A percentile compares a stretch with the other conserved stretches of the same genome.
phyloP scores from a whole-genome alignment of 306 rosid species.

The Quercus parvula region DNA sequence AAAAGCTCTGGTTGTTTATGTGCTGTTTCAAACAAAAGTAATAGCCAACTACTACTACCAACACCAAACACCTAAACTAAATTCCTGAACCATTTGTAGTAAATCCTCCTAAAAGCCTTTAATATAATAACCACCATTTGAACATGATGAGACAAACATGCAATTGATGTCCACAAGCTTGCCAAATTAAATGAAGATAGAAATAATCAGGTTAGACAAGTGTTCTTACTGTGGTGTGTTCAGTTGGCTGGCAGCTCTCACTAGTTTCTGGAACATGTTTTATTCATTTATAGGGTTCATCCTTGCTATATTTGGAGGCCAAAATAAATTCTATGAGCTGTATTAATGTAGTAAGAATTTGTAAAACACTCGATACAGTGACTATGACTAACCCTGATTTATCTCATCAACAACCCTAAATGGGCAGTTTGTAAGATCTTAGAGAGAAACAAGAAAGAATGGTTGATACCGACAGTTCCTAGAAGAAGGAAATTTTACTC shows the following conservation, averaged over 20 bases:
- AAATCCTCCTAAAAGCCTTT: background rate
- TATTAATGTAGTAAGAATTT: conserved; percentile 16
- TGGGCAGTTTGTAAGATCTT: conserved; percentile 94
- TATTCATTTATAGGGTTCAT: conserved; percentile 98
- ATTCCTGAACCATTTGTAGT: background rate
- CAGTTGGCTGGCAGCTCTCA: conserved; percentile 94
- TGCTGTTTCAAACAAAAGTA: background rate
- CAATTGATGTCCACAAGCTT: background rate
- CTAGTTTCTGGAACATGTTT: conserved; percentile 96
- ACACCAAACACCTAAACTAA: background rate
- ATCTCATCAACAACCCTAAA: conserved; percentile 98
- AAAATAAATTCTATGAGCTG: conserved; percentile 6
- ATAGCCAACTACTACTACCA: background rate
- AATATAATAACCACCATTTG: background rate
- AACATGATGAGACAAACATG: background rate
- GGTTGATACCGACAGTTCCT: conserved; percentile 96
- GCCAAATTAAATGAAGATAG: background rate
- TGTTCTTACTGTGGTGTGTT: conserved; percentile 86
- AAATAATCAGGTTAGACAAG: background rate
- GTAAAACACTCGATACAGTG: background rate
- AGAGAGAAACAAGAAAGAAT: conserved; percentile 94
- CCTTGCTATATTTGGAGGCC: conserved; percentile 41
- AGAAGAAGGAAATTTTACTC: conserved; percentile 17
- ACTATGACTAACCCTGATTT: conserved; percentile 76
- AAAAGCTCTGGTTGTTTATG: background rate